A percentile compares a stretch with the other conserved stretches of the same genome.
phyloP scores from a whole-genome alignment of 768 basidiomycete genomes.

The Panellus pusillus region DNA sequence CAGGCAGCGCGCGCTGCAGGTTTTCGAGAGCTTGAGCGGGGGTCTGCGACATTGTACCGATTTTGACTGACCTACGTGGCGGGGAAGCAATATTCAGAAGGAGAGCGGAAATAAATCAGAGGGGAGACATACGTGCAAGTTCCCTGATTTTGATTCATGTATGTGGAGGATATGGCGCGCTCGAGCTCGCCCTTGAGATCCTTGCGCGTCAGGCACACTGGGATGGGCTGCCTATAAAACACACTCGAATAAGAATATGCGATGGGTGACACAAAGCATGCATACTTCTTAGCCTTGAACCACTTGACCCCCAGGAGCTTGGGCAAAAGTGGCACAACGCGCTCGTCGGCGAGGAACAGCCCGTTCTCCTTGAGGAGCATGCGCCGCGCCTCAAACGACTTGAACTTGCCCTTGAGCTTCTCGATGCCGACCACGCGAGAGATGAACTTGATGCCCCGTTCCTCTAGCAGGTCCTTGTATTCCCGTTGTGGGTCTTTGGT shows the following conservation, averaged over 20 bases:
- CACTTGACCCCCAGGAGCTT: constrained; percentile 85
- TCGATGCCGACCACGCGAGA: constrained; percentile 85
- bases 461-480: constrained; percentile 90
- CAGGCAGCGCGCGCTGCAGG: constrained; percentile 75
- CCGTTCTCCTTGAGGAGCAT: constrained; percentile 86
- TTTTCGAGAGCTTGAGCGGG: constrained; percentile 77
- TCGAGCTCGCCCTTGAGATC: constrained; percentile 93
- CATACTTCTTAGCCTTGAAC: constrained; percentile 93
- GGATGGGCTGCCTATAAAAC: constrained; percentile 80
- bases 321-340: constrained; percentile 85
- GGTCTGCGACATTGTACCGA: constrained; percentile 72
- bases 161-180: constrained; percentile 89
- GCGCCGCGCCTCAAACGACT: constrained; percentile 78
- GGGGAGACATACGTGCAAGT: constrained; percentile 76
- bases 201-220: constrained; percentile 85
- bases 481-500: constrained; percentile 94
- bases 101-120: not conserved
- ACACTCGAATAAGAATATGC: constrained; percentile 9
- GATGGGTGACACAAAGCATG: not conserved
- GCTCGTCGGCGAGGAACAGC: constrained; percentile 91
- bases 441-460: constrained; percentile 83
- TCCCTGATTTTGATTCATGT: constrained; percentile 93
- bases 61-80: constrained; percentile 70
- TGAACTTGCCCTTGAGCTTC: constrained; percentile 95
- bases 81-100: not conserved